phyloP scores from a whole-genome alignment of 768 basidiomycete species.

The Mycena floridula region DNA sequence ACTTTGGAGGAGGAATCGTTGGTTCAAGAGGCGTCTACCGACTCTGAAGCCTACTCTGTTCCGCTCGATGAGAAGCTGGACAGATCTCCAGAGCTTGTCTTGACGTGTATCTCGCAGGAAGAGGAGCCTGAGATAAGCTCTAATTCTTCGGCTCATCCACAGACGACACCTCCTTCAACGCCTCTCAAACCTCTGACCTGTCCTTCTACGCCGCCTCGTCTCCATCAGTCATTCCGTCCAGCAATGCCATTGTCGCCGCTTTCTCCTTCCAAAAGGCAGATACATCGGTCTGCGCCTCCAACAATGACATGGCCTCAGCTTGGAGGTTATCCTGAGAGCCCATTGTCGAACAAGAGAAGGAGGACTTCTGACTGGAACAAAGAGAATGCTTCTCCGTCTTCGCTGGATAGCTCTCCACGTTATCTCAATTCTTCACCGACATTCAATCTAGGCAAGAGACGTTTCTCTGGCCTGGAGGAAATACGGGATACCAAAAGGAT shows the following conservation, averaged over 20 bases:
- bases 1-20: too few species aligned
- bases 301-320: background rate
- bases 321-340: background rate
- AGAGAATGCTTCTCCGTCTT: conserved; percentile 51
- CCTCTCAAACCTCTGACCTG: background rate
- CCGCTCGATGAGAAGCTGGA: background rate
- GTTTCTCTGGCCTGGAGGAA: conserved; percentile 21
- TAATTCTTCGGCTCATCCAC: too few species aligned
- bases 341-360: conserved; percentile 28
- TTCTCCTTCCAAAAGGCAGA: conserved; percentile 4
- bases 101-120: too few species aligned
- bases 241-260: conserved; percentile 2
- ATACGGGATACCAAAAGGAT: conserved; percentile 23
- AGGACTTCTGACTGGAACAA: conserved; percentile 38
- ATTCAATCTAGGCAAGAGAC: conserved; percentile 50
- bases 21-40: background rate
- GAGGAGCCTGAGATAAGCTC: too few species aligned
- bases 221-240: background rate
- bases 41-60: background rate
- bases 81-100: background rate
- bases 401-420: conserved; percentile 23
- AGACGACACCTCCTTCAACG: background rate
- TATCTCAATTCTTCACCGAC: too few species aligned
- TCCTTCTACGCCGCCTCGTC: background rate
- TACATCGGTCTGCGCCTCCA: background rate